Evolutionary conservation across 164 flowering plant genomes (phyloP).

Genomic region (Nymphaea colorata): DNA sequence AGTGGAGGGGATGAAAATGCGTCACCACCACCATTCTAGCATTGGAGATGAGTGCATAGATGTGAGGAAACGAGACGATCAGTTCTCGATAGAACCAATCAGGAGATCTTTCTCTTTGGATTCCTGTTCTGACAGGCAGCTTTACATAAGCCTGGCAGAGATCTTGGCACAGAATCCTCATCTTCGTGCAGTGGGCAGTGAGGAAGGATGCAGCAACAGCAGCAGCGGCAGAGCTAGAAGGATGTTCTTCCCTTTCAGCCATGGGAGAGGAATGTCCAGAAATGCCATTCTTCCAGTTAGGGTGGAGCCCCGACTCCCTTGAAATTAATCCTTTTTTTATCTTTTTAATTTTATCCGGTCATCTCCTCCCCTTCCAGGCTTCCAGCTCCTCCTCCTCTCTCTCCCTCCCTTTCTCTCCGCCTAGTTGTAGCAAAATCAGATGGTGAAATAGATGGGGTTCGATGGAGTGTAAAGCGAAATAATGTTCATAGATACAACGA

Average conservation of each 20-base stretch:
- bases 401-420: background rate
- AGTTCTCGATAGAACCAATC: conserved; percentile 49
- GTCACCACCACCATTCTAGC: conserved; percentile 24
- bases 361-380: background rate
- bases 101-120: conserved; percentile 91
- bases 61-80: conserved; percentile 46
- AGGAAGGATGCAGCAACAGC: conserved; percentile 25
- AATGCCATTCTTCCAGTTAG: conserved; percentile 52
- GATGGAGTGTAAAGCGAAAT: background rate
- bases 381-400: background rate
- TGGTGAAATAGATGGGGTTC: background rate
- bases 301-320: conserved; percentile 22
- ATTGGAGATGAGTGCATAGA: conserved; percentile 84
- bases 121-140: conserved; percentile 54
- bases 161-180: conserved; percentile 29
- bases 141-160: conserved; percentile 53
- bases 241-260: conserved; percentile 67
- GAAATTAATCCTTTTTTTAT: background rate
- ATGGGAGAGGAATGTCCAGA: conserved; percentile 44
- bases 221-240: conserved; percentile 32
- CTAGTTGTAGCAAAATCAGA: background rate
- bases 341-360: background rate
- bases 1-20: conserved; percentile 4
- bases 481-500: background rate
- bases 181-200: conserved; percentile 20